phyloP scores from a whole-genome alignment of 1,139 yeast species.

The Candida dubliniensis region DNA sequence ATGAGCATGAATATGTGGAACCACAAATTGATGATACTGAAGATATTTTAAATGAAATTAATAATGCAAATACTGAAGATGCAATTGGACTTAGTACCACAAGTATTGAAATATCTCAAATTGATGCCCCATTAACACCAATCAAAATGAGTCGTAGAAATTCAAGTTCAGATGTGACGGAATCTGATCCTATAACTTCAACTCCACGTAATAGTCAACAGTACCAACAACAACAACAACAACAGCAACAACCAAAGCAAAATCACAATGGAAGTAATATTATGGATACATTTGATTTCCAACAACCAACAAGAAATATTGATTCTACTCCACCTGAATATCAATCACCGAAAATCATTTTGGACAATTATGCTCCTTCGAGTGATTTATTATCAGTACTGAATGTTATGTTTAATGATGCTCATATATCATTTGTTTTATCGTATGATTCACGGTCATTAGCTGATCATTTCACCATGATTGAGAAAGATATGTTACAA shows the following conservation, averaged over 20 bases:
- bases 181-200: conserved; percentile 1
- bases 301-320: conserved; percentile 3
- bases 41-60: conserved; percentile 41
- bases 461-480: conserved; percentile 79
- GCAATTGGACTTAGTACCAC: conserved; percentile 28
- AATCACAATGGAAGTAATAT: background rate
- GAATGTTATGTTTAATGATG: conserved; percentile 33
- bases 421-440: conserved; percentile 79
- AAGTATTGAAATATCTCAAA: conserved; percentile 20
- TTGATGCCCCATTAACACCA: conserved; percentile 33
- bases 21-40: conserved; percentile 25
- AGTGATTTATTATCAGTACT: conserved; percentile 34
- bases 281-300: conserved; percentile 6
- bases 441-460: conserved; percentile 64
- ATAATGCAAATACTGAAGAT: conserved; percentile 44
- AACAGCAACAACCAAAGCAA: background rate
- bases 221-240: background rate
- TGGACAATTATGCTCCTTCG: conserved; percentile 38
- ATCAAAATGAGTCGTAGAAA: conserved; percentile 7
- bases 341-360: conserved; percentile 35
- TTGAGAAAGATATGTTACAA: conserved; percentile 78
- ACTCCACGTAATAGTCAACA: background rate
- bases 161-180: background rate
- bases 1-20: conserved; percentile 13
- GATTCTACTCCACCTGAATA: conserved; percentile 7